Evolutionary conservation across 495 filamentous ascomycete genomes (phyloP), one percentile per base, ranked within the genome.

Genomic region (Aspergillus bertholletiae): DNA sequence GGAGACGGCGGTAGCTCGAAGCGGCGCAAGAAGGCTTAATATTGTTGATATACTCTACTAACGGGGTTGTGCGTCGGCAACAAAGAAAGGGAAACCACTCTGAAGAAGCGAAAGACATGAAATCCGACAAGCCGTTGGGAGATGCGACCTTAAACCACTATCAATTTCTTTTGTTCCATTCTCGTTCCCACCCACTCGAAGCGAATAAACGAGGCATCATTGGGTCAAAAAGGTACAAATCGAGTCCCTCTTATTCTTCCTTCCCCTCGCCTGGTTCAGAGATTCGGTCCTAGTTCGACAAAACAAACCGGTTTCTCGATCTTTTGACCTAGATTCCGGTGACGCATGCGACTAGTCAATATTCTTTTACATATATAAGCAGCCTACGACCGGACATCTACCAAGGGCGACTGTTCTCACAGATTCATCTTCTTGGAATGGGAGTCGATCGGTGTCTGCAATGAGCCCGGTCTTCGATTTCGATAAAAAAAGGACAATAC

Each of bases 11-110:
- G 69, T 35, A 69, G 71, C 28, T 62, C 58, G 13, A 76, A 76
- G 54, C 62, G 74, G 23, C 69, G 74, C 49, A 62, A 59, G 49
- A 77, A 65, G 58, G 68, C 58, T 35, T 76, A 59, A 73, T 18
- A 13, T 49, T 56, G 18, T 55, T 47, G 37, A 44, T 51, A 51
- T 50, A 11, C 49, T 49, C 43, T 18, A 47, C 15, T 59, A 15
- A 58, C 35, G 44, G 20, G 39, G 18, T 12, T 22, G n/a, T 43
- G 18, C 18, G 18, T 43, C n/a, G 39, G 39, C 39, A 22, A 43
- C 2, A 43, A 37, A 43, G 39, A 21, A 20, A 43, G 9, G 39
- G 39, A 43, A 43, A 43, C n/a, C 2, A 22, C 18, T 21, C n/a
- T 22, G 2, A 43, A 43, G 9, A 43, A 43, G n/a, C 17, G n/a